Evolutionary conservation across 2,329 filamentous ascomycete genomes (phyloP), one percentile per base, ranked within the genome.

Genomic region (Sclerotinia minor): DNA sequence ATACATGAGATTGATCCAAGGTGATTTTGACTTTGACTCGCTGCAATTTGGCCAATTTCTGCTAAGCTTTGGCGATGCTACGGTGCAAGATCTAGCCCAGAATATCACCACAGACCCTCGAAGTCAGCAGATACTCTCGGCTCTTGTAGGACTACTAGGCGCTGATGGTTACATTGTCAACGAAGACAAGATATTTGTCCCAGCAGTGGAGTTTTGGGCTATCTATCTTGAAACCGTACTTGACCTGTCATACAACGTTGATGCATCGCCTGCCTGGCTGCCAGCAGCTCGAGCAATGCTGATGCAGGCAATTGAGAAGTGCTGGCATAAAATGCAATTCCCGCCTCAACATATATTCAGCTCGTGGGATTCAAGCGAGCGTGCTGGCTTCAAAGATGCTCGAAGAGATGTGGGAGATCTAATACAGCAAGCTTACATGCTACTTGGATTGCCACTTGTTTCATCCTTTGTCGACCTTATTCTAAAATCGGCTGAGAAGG

Each of bases 371-470:
- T 87, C 87, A 5, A 85, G 86, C 32, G 88, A 91, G 45, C 85
- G 86, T 50, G 83, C 84, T 63, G 87, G 84, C 0, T 94, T 94
- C 77, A 82, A 84, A 64, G 88, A 91, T 68, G 92, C 92, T 59
- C 84, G 92, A 41, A 88, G 90, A 72, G 92, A 96, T 74, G 88
- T 94, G n/a, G 84, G 86, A 63, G 92, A 96, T 76, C 83, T 95
- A 63, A 81, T 95, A 38, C 87, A 92, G 72, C 87, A 89, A 2
- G 85, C 89, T 3, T 94, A 89, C 72, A 82, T 88, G 3, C 78
- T 90, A 21, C 83, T 84, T 53, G 87, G 86, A 0, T 80, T 83
- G 32, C 78, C 81, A 47, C 77, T 90, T 15, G 80, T 90, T 52
- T 80, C 81, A 1, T 82, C 83, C 9, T 89, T 90, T 71, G 82